These are phyloP conservation scores for Salix udensis DNA, from an alignment of 345 rosid species.

Conservation along the genomic window DNA sequence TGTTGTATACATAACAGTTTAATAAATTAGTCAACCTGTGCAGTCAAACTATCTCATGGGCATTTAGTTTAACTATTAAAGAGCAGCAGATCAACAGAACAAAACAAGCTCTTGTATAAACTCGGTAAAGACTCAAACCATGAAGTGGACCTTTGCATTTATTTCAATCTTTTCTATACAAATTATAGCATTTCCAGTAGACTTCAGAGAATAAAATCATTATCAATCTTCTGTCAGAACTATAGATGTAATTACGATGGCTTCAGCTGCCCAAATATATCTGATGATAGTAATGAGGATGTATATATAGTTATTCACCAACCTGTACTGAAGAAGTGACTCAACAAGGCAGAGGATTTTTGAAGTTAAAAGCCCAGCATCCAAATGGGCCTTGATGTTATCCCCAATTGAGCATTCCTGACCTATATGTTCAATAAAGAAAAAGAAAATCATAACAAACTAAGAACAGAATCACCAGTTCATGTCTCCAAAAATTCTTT, in stretches of 20 bases:
- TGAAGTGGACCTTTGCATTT: background rate
- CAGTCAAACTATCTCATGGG: background rate
- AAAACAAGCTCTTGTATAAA: background rate
- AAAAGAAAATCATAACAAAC: conserved; percentile 3
- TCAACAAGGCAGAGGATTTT: conserved; percentile 63
- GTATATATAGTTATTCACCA: background rate
- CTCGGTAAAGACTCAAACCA: background rate
- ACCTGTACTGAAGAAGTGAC: conserved; percentile 78
- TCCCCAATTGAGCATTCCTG: conserved; percentile 34
- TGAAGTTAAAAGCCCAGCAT: conserved; percentile 48
- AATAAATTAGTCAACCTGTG: background rate
- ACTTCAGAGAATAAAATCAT: background rate
- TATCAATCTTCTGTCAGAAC: background rate
- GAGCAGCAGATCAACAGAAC: background rate
- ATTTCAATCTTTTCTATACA: background rate
- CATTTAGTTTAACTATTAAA: background rate
- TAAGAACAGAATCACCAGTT: background rate
- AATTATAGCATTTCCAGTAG: background rate
- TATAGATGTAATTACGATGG: background rate
- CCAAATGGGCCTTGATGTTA: conserved; percentile 28
- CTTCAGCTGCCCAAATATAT: background rate
- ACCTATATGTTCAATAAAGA: conserved; percentile 28
- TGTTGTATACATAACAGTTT: background rate
- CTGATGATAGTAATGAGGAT: conserved; percentile 2
- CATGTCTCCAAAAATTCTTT: background rate